Evolutionary conservation across 306 rosid genomes (phyloP).

Genomic region (Vigna radiata): DNA sequence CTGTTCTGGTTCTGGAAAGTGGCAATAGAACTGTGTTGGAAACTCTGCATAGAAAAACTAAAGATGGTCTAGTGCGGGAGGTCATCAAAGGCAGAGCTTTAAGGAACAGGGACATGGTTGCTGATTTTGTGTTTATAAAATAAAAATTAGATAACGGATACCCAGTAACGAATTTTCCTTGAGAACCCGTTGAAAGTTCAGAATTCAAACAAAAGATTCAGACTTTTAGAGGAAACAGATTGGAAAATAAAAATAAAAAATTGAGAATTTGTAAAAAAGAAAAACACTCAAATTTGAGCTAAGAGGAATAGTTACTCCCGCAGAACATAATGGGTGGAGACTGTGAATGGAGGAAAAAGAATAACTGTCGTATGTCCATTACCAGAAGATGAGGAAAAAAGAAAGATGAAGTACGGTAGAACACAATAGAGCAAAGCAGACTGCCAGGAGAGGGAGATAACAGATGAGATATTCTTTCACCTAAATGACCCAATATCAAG

Average conservation of each 20-base stretch:
- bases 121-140: no score
- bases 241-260: not conserved
- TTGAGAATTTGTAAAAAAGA: not conserved
- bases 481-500: not conserved
- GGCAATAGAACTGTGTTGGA: conserved; percentile 45
- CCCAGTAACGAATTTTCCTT: not conserved
- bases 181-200: not conserved
- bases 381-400: not conserved
- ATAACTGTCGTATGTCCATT: not conserved
- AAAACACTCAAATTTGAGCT: not conserved
- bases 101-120: conserved; percentile 61
- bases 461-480: not conserved
- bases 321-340: not conserved
- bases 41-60: conserved; percentile 44
- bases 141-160: not conserved
- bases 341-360: not conserved
- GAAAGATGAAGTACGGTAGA: not conserved
- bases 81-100: conserved; percentile 67
- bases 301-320: not conserved
- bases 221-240: not conserved
- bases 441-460: not conserved
- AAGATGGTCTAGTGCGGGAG: conserved; percentile 56
- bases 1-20: conserved; percentile 38
- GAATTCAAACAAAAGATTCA: not conserved
- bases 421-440: not conserved